Base-by-base conservation (phyloP, 805 yeast genomes). In the Candida methanosorbosa region DNA sequence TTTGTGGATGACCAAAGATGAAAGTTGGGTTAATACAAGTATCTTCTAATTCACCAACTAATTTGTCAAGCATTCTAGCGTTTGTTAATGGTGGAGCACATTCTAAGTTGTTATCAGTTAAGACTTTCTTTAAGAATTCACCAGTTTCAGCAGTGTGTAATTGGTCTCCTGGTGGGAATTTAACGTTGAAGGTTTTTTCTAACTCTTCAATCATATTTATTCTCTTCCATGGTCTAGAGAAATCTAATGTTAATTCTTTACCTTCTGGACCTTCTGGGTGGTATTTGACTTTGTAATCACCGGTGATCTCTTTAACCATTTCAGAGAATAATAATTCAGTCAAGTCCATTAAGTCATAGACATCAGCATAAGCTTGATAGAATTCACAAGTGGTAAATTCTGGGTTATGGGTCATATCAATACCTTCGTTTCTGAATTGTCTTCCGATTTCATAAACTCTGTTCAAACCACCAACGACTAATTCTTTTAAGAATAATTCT, bases 311-410 rank as follows among this genome's bases (percentile, higher is more conserved):
- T 70, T 90, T 92, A 51, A 90, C 98, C 97, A 90, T 88, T 68
- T 87, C 97, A 31, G 94, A 82, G 65, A 92, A 81, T 68, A 90
- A 69, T 50, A 83, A 57, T 67, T 90, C 98, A 43, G 97, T 90
- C 80, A 75, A 80, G 52, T 80, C 83, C 96, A 90, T 90, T 54
- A 90, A 73, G 59, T 92, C 97, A 57, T 85, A 85, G 34, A 88
- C 95, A 64, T 90, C 97, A 39, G 97, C 97, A 52, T 85, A 90
- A 29, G 97, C 97, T 71, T 87, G 90, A 64, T 90, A 90, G 66
- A 90, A 90, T 68, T 90, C 98, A 74, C 97, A 90, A 40, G 97
- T 88, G 53, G 97, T 90, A 68, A 90, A 90, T 69, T 90, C 98
- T 38, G 97, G 97, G 75, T 90, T 90, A 65, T 90, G 98, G 44